Conservation (phyloP, 2,329 filamentous ascomycete species). For the Emergomyces orientalis region DNA sequence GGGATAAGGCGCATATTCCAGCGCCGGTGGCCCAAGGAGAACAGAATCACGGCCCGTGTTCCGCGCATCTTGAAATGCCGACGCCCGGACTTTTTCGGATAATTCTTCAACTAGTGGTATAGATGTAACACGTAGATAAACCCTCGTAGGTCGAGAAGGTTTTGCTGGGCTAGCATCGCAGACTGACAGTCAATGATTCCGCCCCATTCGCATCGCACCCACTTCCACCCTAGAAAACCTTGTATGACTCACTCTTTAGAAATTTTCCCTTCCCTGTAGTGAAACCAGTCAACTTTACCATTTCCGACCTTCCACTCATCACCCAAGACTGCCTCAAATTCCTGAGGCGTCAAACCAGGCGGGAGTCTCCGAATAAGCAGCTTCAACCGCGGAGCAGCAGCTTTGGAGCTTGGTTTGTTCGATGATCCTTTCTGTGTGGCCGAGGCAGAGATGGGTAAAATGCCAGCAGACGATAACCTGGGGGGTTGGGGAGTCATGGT, state of each 20-base stretch:
- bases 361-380: slow-evolving; percentile 75
- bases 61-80: slow-evolving; percentile 71
- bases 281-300: slow-evolving; percentile 77
- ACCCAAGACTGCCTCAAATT: slow-evolving; percentile 64
- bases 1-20: slow-evolving; percentile 77
- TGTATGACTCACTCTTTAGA: slow-evolving; percentile 62
- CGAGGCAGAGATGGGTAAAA: slow-evolving; percentile 43
- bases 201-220: not conserved
- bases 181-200: not conserved
- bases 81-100: slow-evolving; percentile 58
- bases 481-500: not conserved
- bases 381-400: slow-evolving; percentile 60
- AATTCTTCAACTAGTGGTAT: slow-evolving; percentile 58
- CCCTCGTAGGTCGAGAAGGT: slow-evolving; percentile 67
- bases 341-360: slow-evolving; percentile 69
- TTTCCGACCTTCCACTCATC: slow-evolving; percentile 71
- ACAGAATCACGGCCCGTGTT: slow-evolving; percentile 62
- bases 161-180: slow-evolving; percentile 62
- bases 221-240: not conserved
- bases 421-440: slow-evolving; percentile 33
- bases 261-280: slow-evolving; percentile 64
- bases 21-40: slow-evolving; percentile 65
- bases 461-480: slow-evolving; percentile 40
- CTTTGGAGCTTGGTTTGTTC: slow-evolving; percentile 31
- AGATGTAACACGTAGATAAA: slow-evolving; percentile 72